Conservation (phyloP, 371 early-diverging fungal species). For the Mortierella sp. region DNA sequence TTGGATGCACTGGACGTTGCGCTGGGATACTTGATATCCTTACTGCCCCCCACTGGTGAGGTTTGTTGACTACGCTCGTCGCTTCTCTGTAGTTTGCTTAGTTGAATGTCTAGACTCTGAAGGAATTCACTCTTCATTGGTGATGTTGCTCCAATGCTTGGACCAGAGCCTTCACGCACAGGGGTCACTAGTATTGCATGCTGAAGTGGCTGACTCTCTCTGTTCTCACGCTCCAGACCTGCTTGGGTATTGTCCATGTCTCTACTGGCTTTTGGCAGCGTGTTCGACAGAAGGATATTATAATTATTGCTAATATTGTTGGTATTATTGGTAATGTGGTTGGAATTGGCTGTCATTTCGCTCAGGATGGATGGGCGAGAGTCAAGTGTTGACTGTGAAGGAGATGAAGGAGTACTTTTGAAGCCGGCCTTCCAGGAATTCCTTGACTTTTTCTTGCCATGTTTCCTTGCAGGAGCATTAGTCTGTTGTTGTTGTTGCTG, state of each 20-base stretch:
- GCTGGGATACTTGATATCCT: slow-evolving; percentile 11
- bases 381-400: slow-evolving; percentile 29
- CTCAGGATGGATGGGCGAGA: slow-evolving; percentile 19
- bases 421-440: slow-evolving; percentile 55
- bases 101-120: slow-evolving; percentile 40
- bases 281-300: neutral
- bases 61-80: slow-evolving; percentile 23
- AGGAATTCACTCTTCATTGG: slow-evolving; percentile 33
- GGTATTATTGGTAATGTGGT: neutral
- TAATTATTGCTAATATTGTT: slow-evolving; percentile 3
- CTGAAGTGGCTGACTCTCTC: neutral
- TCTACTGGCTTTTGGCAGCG: neutral
- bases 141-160: slow-evolving; percentile 2
- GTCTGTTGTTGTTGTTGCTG: slow-evolving; percentile 10
- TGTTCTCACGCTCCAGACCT: neutral
- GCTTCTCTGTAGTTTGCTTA: slow-evolving; percentile 36
- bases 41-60: neutral
- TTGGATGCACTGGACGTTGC: slow-evolving; percentile 9
- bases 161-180: neutral
- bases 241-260: neutral
- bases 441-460: slow-evolving; percentile 53
- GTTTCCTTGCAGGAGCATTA: slow-evolving; percentile 36
- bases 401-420: slow-evolving; percentile 52
- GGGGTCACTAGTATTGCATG: neutral
- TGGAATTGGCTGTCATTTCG: slow-evolving; percentile 17